phyloP scores from a whole-genome alignment of 2,329 filamentous ascomycete species.

The Diplocarpon mali region DNA sequence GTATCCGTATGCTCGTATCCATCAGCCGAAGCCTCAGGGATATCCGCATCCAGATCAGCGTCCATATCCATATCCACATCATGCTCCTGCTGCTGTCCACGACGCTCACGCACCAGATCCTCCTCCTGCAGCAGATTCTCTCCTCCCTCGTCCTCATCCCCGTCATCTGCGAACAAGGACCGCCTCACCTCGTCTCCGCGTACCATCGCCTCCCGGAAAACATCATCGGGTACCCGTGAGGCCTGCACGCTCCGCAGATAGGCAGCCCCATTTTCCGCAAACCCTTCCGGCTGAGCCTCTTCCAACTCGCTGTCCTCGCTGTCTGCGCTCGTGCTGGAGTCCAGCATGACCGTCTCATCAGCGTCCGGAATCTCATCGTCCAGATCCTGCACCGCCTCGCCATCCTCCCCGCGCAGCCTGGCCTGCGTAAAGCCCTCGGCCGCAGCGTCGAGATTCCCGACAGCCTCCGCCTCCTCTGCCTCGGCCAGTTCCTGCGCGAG shows the following conservation, averaged over 20 bases:
- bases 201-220: conserved; percentile 47
- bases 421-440: conserved; percentile 7
- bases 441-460: conserved; percentile 29
- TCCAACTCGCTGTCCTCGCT: conserved; percentile 32
- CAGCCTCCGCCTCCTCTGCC: conserved; percentile 40
- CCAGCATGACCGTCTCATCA: conserved; percentile 21
- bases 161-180: conserved; percentile 33
- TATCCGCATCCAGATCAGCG: conserved; percentile 59
- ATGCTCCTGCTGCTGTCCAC: conserved; percentile 23
- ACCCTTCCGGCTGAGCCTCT: conserved; percentile 10
- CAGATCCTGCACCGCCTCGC: conserved; percentile 42
- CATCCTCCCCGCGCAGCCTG: conserved; percentile 12
- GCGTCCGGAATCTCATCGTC: conserved; percentile 67
- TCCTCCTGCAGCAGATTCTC: conserved; percentile 54
- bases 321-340: conserved; percentile 31
- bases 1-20: conserved; percentile 72
- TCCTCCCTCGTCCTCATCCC: conserved; percentile 43
- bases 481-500: conserved; percentile 65
- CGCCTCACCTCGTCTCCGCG: conserved; percentile 38
- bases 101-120: conserved; percentile 35
- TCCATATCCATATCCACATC: conserved; percentile 45
- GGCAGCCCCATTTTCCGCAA: neutral
- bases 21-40: conserved; percentile 48
- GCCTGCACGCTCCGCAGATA: conserved; percentile 22
- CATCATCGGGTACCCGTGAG: conserved; percentile 44